Evolutionary conservation across 805 yeast genomes (phyloP), one percentile per base, ranked within the genome.

Genomic region (Cyberlindnera nakhonratchasimensis): DNA sequence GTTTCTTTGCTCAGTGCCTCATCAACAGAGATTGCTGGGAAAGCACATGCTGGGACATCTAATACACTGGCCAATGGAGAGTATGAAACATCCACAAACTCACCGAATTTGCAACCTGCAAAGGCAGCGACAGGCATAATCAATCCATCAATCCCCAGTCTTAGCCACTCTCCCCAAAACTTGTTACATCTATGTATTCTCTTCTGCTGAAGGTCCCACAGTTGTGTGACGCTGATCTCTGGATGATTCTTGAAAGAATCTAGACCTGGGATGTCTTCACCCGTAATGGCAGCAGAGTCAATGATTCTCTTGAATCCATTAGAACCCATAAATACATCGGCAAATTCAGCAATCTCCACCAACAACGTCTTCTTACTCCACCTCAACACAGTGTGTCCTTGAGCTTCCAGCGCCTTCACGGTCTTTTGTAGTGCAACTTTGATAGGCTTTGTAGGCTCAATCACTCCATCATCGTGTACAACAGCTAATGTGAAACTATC

Each of bases 41-140:
- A 52, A 1, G 72, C 70, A 31, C 79, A 79, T 33, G 74, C 72
- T 13, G 80, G 62, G 51, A 77, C 76, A 54, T 79, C 85, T 6
- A 78, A 56, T n/a, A 74, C 66, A 55, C 79, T 79, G 55, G 74
- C 68, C 55, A 70, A 59, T 17, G 75, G 69, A 2, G 86, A 79
- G 58, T 82, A 62, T 11, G 76, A 61, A 9, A 66, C 72, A 54
- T 77, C 82, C 16, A 74, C 64, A 24, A 70, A 67, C 30, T 57
- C 57, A 2, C 72, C 74, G 32, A 63, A 57, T 12, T 53, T 51
- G 13, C 43, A 39, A 5, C 45, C 37, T 3, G 62, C 65, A 45
- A 65, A 67, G 13, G 78, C 70, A n/a, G 73, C 61, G 1, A 67
- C 73, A 1, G 80, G 80, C 54, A 69, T 62, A 14, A 76, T 64